phyloP scores from a whole-genome alignment of 1,284 basidiomycete species.

The Ustilago trichophora region DNA sequence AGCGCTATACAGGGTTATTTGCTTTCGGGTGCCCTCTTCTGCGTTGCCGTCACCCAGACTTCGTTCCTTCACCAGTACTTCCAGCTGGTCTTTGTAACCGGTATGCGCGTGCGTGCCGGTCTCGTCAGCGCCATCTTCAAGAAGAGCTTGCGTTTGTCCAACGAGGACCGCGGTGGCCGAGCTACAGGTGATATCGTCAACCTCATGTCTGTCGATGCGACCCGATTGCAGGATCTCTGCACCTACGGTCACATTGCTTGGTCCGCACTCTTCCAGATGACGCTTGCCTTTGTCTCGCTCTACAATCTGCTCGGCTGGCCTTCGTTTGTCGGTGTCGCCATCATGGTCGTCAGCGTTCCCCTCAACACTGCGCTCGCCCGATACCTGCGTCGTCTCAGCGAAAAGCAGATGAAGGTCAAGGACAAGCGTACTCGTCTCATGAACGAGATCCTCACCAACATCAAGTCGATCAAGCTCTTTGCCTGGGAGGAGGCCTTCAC shows the following conservation, averaged over 20 bases:
- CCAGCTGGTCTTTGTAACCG: slow-evolving; percentile 69
- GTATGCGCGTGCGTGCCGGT: slow-evolving; percentile 81
- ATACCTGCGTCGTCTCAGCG: slow-evolving; percentile 76
- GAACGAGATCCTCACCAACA: slow-evolving; percentile 63
- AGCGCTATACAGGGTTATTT: slow-evolving; percentile 52
- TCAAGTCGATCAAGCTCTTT: slow-evolving; percentile 65
- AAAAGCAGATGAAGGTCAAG: slow-evolving; percentile 86
- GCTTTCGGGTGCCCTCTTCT: slow-evolving; percentile 71
- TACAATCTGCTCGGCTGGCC: slow-evolving; percentile 80
- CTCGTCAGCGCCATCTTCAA: slow-evolving; percentile 89
- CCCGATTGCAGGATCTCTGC: slow-evolving; percentile 86
- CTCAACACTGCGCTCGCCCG: slow-evolving; percentile 80
- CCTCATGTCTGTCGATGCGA: slow-evolving; percentile 91
- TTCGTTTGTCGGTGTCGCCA: slow-evolving; percentile 81
- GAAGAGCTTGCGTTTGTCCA: slow-evolving; percentile 72
- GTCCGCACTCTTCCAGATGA: slow-evolving; percentile 72
- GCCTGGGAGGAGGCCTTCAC: slow-evolving; percentile 67
- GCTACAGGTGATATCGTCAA: slow-evolving; percentile 85
- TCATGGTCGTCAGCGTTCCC: slow-evolving; percentile 76
- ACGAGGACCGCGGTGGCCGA: slow-evolving; percentile 80
- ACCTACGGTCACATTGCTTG: slow-evolving; percentile 81
- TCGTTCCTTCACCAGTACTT: slow-evolving; percentile 82
- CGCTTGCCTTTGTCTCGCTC: slow-evolving; percentile 71
- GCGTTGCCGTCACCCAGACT: slow-evolving; percentile 76
- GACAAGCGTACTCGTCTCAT: slow-evolving; percentile 71